Evolutionary conservation across 2,329 filamentous ascomycete genomes (phyloP).

Genomic region (Neonectria punicea): DNA sequence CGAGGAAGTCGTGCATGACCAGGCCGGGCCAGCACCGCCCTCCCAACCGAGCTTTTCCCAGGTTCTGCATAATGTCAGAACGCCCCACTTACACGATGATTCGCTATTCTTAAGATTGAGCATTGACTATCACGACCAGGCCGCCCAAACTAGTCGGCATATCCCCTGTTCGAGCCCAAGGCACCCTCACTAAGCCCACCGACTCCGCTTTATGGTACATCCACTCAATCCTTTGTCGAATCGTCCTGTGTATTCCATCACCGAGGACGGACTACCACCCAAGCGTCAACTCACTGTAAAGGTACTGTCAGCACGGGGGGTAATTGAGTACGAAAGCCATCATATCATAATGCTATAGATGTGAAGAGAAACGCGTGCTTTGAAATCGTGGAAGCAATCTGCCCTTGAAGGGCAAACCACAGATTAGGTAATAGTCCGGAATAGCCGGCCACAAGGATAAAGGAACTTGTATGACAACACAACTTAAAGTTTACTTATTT

Average conservation of each 20-base stretch:
- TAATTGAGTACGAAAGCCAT: not conserved
- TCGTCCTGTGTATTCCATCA: not conserved
- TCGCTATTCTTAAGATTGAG: not conserved
- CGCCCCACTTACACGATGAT: not conserved
- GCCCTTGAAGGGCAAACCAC: not conserved
- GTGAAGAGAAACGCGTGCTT: not conserved
- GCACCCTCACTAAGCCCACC: not conserved
- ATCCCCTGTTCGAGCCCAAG: not conserved
- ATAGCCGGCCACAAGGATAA: not conserved
- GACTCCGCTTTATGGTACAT: not conserved
- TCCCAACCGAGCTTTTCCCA: not conserved
- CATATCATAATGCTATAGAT: not conserved
- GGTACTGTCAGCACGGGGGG: not conserved
- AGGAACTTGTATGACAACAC: not conserved
- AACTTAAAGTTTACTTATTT: not conserved
- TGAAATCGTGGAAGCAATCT: not conserved
- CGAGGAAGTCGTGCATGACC: not conserved
- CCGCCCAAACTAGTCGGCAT: not conserved
- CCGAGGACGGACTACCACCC: not conserved
- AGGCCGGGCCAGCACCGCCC: not conserved
- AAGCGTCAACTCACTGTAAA: not conserved
- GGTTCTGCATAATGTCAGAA: not conserved
- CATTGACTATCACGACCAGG: not conserved
- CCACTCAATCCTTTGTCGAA: not conserved
- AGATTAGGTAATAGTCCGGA: not conserved